phyloP scores from a whole-genome alignment of 139 green algal species.

The Haematococcus lacustris region DNA sequence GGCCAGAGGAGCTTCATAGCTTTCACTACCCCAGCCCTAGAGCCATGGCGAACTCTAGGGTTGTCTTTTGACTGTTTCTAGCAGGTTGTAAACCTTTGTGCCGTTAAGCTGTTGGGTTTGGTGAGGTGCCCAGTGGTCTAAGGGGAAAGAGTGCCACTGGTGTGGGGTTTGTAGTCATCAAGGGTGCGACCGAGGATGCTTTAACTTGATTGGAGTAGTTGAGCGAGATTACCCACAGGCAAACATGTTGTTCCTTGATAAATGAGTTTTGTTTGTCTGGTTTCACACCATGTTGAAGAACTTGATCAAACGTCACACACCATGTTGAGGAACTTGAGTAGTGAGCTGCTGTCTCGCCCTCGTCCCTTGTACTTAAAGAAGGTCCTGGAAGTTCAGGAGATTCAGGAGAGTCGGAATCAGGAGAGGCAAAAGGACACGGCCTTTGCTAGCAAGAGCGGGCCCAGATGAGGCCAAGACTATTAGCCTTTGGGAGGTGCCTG shows the following conservation, averaged over 20 bases:
- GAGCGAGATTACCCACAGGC: no score
- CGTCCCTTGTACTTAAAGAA: slow-evolving; percentile 34
- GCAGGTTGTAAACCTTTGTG: no score
- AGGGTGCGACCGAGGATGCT: neutral
- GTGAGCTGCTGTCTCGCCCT: slow-evolving; percentile 12
- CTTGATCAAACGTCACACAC: no score
- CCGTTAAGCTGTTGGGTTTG: no score
- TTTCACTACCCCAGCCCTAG: no score
- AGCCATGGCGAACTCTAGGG: no score
- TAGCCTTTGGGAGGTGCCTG: neutral
- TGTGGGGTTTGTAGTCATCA: neutral
- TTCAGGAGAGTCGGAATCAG: neutral
- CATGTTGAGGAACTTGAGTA: slow-evolving; percentile 40
- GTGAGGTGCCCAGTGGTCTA: neutral
- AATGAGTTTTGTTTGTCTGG: slow-evolving; percentile 10
- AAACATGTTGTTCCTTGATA: neutral
- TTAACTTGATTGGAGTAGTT: no score
- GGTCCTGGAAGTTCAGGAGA: slow-evolving; percentile 5
- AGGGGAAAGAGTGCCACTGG: neutral
- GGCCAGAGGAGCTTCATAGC: no score
- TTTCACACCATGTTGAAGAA: slow-evolving; percentile 43
- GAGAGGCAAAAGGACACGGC: neutral
- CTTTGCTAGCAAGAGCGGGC: neutral
- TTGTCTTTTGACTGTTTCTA: no score
- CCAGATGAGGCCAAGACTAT: neutral